These are phyloP conservation scores for Cladosporium sp. DNA, from an alignment of 2,329 filamentous ascomycete species.

Conservation along the genomic window DNA sequence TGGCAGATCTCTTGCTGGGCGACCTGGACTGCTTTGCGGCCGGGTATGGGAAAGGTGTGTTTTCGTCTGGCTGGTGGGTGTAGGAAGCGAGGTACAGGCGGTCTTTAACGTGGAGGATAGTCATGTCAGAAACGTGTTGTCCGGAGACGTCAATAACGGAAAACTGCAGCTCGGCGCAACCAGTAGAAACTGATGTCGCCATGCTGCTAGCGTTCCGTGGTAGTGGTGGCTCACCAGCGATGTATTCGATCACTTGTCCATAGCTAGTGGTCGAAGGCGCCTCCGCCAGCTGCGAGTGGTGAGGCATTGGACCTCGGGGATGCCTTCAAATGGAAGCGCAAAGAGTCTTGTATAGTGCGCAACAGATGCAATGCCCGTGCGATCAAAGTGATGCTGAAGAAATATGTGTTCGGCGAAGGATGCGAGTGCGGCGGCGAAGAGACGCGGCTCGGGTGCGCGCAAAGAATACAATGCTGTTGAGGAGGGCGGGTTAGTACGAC, in stretches of 20 bases:
- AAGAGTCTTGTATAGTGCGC: constrained; percentile 22
- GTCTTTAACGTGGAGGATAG: constrained; percentile 58
- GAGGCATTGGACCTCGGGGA: constrained; percentile 15
- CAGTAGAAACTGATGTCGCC: constrained; percentile 16
- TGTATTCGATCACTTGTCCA: constrained; percentile 94
- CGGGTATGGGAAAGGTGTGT: constrained; percentile 85
- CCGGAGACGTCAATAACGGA: constrained; percentile 19
- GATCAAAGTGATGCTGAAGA: background rate
- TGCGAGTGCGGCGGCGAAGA: background rate
- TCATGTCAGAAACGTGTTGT: constrained; percentile 32
- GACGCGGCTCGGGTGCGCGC: constrained; percentile 3
- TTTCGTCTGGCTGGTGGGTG: constrained; percentile 73
- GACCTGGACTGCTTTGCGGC: constrained; percentile 57
- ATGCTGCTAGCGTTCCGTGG: constrained; percentile 4
- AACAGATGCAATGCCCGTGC: background rate
- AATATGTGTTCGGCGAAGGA: constrained; percentile 2
- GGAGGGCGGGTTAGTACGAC: constrained; percentile 14
- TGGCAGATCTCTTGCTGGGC: constrained; percentile 73
- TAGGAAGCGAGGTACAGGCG: constrained; percentile 94
- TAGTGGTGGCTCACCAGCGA: constrained; percentile 68
- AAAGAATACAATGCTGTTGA: constrained; percentile 17
- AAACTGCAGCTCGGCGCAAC: background rate
- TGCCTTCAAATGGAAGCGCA: constrained; percentile 9
- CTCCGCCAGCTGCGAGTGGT: constrained; percentile 25
- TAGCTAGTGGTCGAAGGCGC: constrained; percentile 54